Evolutionary conservation across 805 yeast species (phyloP), one percentile per base, ranked within the genome.

Genomic region (Saturnispora sanitii): DNA sequence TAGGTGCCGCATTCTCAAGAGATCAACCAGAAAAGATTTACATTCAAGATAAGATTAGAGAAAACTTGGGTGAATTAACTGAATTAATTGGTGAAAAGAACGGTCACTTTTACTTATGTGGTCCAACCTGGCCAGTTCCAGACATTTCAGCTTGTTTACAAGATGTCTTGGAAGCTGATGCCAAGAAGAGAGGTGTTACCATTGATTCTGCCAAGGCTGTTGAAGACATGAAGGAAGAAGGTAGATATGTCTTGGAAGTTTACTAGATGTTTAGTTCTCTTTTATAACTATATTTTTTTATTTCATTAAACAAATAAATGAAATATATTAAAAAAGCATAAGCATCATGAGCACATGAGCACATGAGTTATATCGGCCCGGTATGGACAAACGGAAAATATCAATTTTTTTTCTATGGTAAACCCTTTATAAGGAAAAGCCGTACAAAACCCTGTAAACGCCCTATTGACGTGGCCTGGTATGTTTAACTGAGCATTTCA

Each of bases 51-150:
- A 77, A 82, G 61, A 90, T 90, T 60, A 75, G 87, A 56, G 85
- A 86, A 59, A 73, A 77, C 44, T 65, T 85, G 54, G 71, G 68
- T 39, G 80, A 75, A 33, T 71, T 90, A 61, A 82, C 82, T 36
- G 83, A 77, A 33, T 88, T 95, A 38, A 76, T 90, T 62, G 81
- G 79, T 33, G 65, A 68, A 48, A 72, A 87, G 65, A 67, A 79
- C 43, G 97, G 97, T 43, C 79, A 87, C 20, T 90, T 90, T 75
- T 90, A 90, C 67, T 71, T 90, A 59, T 90, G 97, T 77, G 97
- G 97, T 47, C 97, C 97, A 33, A 90, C 96, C 2, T 90, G 97
- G 97, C 97, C 97, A 26, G 96, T 90, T 56, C 96, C 97, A 9
- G 96, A 88, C 60, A 83, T 90, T 53, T 83, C 95, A 40, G 82